Evolutionary conservation across 169 alveolate species (phyloP).

Genomic region (Cyclospora cayetanensis): DNA sequence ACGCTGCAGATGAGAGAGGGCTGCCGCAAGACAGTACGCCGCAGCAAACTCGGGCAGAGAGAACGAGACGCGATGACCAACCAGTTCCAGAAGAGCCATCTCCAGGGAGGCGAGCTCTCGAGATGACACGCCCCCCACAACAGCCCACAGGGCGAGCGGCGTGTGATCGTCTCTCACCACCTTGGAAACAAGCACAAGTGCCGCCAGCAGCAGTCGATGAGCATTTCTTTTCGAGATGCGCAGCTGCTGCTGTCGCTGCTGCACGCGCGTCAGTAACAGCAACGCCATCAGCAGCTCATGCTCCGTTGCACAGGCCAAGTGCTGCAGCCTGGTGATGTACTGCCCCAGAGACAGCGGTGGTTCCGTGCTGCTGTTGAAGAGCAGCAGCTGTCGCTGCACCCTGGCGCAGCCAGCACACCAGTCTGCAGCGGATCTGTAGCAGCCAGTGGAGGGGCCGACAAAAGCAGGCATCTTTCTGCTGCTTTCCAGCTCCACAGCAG

Average conservation of each 20-base stretch:
- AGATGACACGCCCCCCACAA: constrained; percentile 8
- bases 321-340: constrained; percentile 47
- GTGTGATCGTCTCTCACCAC: constrained; percentile 28
- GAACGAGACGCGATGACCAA: constrained; percentile 10
- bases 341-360: constrained; percentile 26
- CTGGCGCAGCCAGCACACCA: constrained; percentile 33
- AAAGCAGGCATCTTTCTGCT: not conserved
- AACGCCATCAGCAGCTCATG: constrained; percentile 54
- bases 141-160: constrained; percentile 43
- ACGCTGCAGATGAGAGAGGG: constrained; percentile 7
- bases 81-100: constrained; percentile 1
- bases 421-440: not conserved
- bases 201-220: constrained; percentile 28
- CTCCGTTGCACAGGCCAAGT: constrained; percentile 38
- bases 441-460: not conserved
- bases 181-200: not conserved
- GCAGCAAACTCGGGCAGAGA: constrained; percentile 54
- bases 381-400: constrained; percentile 17
- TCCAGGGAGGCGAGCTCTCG: constrained; percentile 3
- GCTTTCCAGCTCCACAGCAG: not conserved
- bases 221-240: not conserved
- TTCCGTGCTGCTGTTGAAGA: constrained; percentile 57
- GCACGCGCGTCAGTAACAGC: constrained; percentile 42
- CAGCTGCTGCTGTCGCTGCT: constrained; percentile 45
- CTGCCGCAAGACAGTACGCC: constrained; percentile 32